Base-by-base conservation (phyloP, 148 eudicot species). In the Rhododendron henanense region DNA sequence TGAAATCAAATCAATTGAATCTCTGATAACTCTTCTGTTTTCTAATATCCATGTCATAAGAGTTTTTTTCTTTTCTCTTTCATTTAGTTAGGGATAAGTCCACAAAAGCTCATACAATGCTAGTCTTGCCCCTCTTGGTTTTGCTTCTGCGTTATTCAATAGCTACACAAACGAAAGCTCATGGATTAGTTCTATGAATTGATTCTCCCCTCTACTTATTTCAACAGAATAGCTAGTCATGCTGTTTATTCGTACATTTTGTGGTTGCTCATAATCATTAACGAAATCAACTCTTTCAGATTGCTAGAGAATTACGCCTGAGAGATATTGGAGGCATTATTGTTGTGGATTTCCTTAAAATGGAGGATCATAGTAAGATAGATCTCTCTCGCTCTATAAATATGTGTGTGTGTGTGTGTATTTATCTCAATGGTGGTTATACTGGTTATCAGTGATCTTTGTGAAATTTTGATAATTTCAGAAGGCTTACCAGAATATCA, bases 241-340 rank as follows among this genome's bases (percentile, higher is more conserved):
- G 31, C 44, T 50, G 67, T 75, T 75, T 74, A 47, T 51, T 84
- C 13, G 2, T 33, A 50, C 21, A 18, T 51, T 47, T 18, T 48
- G 33, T 8, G 65, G 25, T 37, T 11, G 31, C 28, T 44, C 44
- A 59, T 85, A 15, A 0, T 85, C 76, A 79, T 81, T 85, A 13
- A 65, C 77, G 19, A 33, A 25, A 33, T 39, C 41, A 28, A 65
- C 44, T 83, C 45, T 90, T 91, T 87, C 93, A 96, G 99, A 95
- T 96, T 88, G 99, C 99, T 81, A 94, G 99, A 87, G 98, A 96
- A 88, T 87, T 95, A 86, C 92, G 98, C 88, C 92, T 96, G 88
- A 92, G 99, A 89, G 98, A 95, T 90, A 92, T 96, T 90, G 99
- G 99, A 89, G 99, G 98, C 84, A 96, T 96, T 83, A 96, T 96